Base-by-base conservation (phyloP, 495 filamentous ascomycete species). In the Pyronema domesticum region DNA sequence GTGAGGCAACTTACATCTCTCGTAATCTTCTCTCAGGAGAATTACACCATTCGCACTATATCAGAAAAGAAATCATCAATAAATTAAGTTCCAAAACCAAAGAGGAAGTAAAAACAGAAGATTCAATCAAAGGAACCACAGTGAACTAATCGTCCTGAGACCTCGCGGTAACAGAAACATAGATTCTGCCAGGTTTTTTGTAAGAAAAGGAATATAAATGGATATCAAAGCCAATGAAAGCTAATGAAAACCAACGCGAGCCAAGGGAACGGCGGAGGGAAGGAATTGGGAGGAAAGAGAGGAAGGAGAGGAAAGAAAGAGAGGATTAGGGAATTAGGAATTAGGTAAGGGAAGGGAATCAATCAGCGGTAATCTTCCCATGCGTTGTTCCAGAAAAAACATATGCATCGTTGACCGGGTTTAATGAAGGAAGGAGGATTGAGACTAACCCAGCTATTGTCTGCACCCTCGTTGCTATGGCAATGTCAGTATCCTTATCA, bases 21-120 rank as follows among this genome's bases (percentile, higher is more conserved):
- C 52, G 39, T 15, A 46, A 11, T n/a, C 52, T 36, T n/a, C 52
- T 39, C 36, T 54, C 52, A 4, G 61, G 55, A 7, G 62, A 58
- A 35, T 60, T 64, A 39, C 62, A 64, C 62, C 62, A 64, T 56
- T 64, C 62, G 37, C 62, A 64, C 48, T 60, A 35, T 54, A 2
- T 30, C 5, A 14, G 15, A 18, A 14, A 18, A 17, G 17, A n/a
- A 53, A 13, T 30, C 49, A 52, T 6, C 15, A 50, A n/a, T 46
- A 46, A 46, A n/a, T 7, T 46, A 7, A 10, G 10, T 10, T 15
- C 43, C 43, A 10, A 7, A 10, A 40, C 37, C 37, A 40, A 46
- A 46, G 23, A 17, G 23, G 17, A 23, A 23, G 17, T 15, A 47
- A 23, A 47, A 47, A 47, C 3, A 23, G 23, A 47, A 47, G 23